These are phyloP conservation scores for Heterobasidion annosum DNA, from an alignment of 1,284 basidiomycete genomes.

Conservation along the genomic window DNA sequence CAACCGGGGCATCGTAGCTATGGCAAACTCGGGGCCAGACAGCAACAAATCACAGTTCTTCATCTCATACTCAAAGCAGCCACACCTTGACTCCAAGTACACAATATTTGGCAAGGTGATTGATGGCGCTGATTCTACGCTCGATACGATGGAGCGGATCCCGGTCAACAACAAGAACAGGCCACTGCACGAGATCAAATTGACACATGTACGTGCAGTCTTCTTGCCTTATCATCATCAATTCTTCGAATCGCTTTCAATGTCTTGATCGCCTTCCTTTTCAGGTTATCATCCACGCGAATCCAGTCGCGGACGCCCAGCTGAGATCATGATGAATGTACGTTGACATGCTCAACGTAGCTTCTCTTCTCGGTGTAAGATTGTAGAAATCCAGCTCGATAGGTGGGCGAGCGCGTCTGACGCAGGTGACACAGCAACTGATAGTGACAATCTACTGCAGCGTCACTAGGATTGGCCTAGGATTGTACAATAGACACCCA, in stretches of 20 bases:
- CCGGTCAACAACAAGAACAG: conserved; percentile 89
- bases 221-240: conserved; percentile 1
- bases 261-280: conserved; percentile 6
- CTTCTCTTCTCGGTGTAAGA: not conserved
- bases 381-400: no score
- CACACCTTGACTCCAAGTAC: conserved; percentile 90
- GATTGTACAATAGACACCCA: no score
- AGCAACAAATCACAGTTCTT: conserved; percentile 96
- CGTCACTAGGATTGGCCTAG: no score
- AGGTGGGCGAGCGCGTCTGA: no score
- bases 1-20: conserved; percentile 86
- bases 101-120: conserved; percentile 95
- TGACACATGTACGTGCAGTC: conserved; percentile 59
- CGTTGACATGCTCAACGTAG: not conserved
- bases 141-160: conserved; percentile 85
- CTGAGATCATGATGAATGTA: conserved; percentile 23
- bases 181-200: conserved; percentile 77
- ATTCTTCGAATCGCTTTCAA: conserved; percentile 3
- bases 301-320: conserved; percentile 78
- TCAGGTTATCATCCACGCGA: conserved; percentile 90
- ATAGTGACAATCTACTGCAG: no score
- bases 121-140: conserved; percentile 82
- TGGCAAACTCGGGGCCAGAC: conserved; percentile 93
- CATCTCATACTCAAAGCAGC: conserved; percentile 86
- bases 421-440: no score